phyloP scores from a whole-genome alignment of 345 rosid genomes.

The Linum usitatissimum region DNA sequence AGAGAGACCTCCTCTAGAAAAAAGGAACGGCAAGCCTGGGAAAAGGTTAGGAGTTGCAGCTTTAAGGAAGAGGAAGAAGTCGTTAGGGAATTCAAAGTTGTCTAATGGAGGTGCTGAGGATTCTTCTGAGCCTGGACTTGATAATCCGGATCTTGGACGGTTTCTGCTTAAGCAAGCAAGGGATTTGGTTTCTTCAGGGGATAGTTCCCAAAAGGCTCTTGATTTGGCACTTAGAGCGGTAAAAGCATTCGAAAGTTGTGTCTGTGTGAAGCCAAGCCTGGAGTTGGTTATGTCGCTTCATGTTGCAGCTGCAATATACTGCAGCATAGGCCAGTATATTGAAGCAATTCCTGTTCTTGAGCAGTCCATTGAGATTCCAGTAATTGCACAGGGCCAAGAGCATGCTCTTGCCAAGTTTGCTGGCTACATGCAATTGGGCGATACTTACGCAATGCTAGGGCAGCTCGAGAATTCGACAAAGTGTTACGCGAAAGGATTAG shows the following conservation, averaged over 20 bases:
- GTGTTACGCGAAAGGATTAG: slow-evolving; percentile 74
- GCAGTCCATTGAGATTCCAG: slow-evolving; percentile 67
- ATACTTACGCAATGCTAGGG: slow-evolving; percentile 69
- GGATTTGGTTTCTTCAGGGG: slow-evolving; percentile 20
- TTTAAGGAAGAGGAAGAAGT: not conserved
- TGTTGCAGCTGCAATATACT: slow-evolving; percentile 57
- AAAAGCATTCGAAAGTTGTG: slow-evolving; percentile 50
- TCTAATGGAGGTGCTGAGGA: not conserved
- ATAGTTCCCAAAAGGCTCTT: slow-evolving; percentile 44
- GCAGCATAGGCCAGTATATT: slow-evolving; percentile 47
- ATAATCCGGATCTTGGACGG: slow-evolving; percentile 29
- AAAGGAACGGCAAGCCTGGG: not conserved
- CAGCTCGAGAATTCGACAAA: slow-evolving; percentile 73
- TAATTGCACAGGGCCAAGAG: slow-evolving; percentile 58
- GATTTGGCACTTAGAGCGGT: slow-evolving; percentile 50
- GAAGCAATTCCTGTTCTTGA: slow-evolving; percentile 82
- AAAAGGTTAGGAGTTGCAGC: not conserved
- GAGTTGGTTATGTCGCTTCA: slow-evolving; percentile 79
- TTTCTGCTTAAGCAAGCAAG: slow-evolving; percentile 28
- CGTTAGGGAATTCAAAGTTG: too few relatives aligned
- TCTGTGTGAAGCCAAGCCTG: slow-evolving; percentile 32
- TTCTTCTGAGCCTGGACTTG: not conserved
- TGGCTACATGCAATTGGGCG: slow-evolving; percentile 97
- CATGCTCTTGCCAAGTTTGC: slow-evolving; percentile 91
- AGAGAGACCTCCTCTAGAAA: not conserved